Evolutionary conservation across 176 grass and related monocot genomes (phyloP).

Genomic region (Aegilops speltoides): DNA sequence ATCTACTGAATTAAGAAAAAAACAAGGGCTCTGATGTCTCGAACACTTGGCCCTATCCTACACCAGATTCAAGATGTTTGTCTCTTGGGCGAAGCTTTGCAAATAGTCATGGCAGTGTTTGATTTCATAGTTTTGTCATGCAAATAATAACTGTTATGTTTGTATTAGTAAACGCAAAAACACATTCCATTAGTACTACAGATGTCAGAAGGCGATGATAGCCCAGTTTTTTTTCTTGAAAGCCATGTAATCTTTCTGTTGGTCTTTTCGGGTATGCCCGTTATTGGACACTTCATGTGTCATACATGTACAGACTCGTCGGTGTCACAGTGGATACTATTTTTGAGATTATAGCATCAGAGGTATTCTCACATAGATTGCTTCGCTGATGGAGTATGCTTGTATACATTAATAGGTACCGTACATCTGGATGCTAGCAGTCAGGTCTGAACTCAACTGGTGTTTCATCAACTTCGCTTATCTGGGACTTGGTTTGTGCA

Average conservation of each 20-base stretch:
- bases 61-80: conserved; percentile 5
- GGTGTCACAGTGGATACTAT: neutral
- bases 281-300: neutral
- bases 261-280: neutral
- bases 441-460: neutral
- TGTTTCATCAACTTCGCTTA: conserved; percentile 1
- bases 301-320: neutral
- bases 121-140: neutral
- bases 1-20: conserved; percentile 80
- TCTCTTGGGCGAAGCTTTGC: neutral
- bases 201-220: neutral
- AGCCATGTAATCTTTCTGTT: neutral
- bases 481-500: neutral
- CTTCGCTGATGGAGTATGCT: conserved; percentile 23
- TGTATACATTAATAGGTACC: neutral
- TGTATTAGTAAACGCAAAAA: conserved; percentile 6
- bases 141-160: neutral
- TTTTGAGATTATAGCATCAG: conserved; percentile 10
- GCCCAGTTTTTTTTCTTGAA: neutral
- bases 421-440: conserved; percentile 19
- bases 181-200: neutral
- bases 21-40: conserved; percentile 34
- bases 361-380: conserved; percentile 4
- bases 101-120: neutral
- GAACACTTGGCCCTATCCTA: neutral